Conservation (phyloP, 441 rosid genomes). For the Rhodomyrtus psidioides region DNA sequence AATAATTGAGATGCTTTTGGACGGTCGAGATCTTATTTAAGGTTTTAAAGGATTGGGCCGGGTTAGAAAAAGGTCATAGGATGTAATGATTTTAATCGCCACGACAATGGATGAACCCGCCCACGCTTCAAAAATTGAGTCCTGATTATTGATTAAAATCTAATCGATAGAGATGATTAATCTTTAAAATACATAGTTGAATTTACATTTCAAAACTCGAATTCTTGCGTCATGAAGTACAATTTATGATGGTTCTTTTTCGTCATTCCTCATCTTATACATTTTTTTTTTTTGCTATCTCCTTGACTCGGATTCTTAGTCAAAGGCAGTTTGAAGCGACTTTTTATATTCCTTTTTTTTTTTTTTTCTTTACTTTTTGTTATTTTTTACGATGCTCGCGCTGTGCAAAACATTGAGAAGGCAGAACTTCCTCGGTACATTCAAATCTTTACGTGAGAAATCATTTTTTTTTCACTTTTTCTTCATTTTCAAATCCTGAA, state of each 20-base stretch:
- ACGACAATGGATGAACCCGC: background rate
- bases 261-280: background rate
- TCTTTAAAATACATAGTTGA: background rate
- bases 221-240: background rate
- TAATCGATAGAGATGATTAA: background rate
- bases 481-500: too few species aligned
- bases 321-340: background rate
- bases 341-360: background rate
- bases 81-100: background rate
- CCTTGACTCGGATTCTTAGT: background rate
- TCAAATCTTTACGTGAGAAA: too few species aligned
- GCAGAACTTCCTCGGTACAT: background rate
- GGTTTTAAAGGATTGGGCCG: background rate
- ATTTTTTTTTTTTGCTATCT: background rate
- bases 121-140: background rate
- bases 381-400: background rate
- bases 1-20: background rate
- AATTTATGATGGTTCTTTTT: background rate
- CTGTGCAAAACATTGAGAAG: background rate
- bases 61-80: background rate
- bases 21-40: background rate
- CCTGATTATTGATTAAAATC: background rate
- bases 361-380: background rate
- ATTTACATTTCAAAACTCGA: background rate
- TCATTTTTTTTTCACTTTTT: too few species aligned